Conservation (phyloP, 2,329 filamentous ascomycete genomes). For the Hypoxylon sp. region DNA sequence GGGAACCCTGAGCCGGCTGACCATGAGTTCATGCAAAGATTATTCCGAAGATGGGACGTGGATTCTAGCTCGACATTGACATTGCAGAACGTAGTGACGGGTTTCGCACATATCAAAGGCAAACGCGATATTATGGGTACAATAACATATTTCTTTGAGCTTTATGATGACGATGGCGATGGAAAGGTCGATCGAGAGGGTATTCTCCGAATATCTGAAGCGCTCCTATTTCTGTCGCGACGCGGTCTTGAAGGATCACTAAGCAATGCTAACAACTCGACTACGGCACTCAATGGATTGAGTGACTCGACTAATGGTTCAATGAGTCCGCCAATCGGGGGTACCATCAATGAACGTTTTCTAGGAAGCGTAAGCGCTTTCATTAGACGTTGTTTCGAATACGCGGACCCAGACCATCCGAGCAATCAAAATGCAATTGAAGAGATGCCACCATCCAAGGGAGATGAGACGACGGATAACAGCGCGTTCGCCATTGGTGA, state of each 20-base stretch:
- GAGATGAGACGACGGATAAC: conserved; percentile 54
- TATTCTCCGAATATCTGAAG: conserved; percentile 94
- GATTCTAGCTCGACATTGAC: conserved; percentile 83
- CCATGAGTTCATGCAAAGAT: conserved; percentile 91
- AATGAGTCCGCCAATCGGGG: conserved; percentile 62
- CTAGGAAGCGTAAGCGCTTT: conserved; percentile 95
- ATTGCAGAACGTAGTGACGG: conserved; percentile 91
- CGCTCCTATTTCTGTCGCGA: conserved; percentile 90
- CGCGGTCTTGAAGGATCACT: conserved; percentile 84
- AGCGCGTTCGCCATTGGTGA: conserved; percentile 82
- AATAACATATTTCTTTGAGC: conserved; percentile 97
- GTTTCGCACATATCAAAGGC: conserved; percentile 91
- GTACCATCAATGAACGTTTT: conserved; percentile 86
- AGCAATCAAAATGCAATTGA: conserved; percentile 64
- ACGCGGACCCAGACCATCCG: conserved; percentile 91
- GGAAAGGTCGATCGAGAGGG: conserved; percentile 95
- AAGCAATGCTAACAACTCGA: conserved; percentile 74
- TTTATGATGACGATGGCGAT: conserved; percentile 94
- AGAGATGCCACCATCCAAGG: conserved; percentile 44
- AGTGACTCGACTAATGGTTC: conserved; percentile 56
- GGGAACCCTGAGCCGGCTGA: conserved; percentile 80
- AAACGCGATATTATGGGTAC: conserved; percentile 97
- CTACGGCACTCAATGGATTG: conserved; percentile 65
- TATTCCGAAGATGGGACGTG: conserved; percentile 91
- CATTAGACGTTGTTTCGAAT: conserved; percentile 96